Percentiles rank a stretch among this genome's conserved stretches.
phyloP scores from a whole-genome alignment of 805 yeast species.

The Huiozyma sinensis region DNA sequence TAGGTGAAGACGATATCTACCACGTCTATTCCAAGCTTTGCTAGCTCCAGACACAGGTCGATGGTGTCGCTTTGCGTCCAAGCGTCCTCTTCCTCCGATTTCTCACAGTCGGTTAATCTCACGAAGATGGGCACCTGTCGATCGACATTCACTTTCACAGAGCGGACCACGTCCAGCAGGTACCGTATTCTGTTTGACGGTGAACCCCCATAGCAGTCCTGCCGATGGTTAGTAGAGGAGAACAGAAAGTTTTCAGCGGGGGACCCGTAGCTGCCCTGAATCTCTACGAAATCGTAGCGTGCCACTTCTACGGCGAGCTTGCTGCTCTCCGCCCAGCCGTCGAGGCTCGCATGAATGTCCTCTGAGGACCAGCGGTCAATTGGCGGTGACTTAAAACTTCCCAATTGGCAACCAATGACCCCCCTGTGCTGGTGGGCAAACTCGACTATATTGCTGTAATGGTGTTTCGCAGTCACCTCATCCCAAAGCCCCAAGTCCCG shows the following conservation, averaged over 20 bases:
- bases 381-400: slow-evolving; percentile 5
- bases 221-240: slow-evolving; percentile 38
- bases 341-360: slow-evolving; percentile 34
- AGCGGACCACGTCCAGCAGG: slow-evolving; percentile 38
- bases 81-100: slow-evolving; percentile 25
- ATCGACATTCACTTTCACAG: slow-evolving; percentile 32
- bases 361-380: slow-evolving; percentile 34
- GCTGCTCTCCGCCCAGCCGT: slow-evolving; percentile 37
- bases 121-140: slow-evolving; percentile 37
- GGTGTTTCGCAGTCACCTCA: slow-evolving; percentile 35
- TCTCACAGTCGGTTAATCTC: slow-evolving; percentile 39
- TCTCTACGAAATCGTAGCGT: slow-evolving; percentile 50
- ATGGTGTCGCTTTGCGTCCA: slow-evolving; percentile 39
- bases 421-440: slow-evolving; percentile 36
- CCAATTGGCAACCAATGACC: slow-evolving; percentile 42
- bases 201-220: slow-evolving; percentile 55
- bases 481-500: slow-evolving; percentile 41
- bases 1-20: slow-evolving; percentile 44
- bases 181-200: slow-evolving; percentile 48
- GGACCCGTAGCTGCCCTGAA: slow-evolving; percentile 58
- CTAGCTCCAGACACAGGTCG: slow-evolving; percentile 31
- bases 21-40: slow-evolving; percentile 38
- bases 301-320: slow-evolving; percentile 38
- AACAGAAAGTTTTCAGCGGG: slow-evolving; percentile 40
- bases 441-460: slow-evolving; percentile 33